phyloP scores from a whole-genome alignment of 495 filamentous ascomycete genomes.

The Alectoria sarmentosa region DNA sequence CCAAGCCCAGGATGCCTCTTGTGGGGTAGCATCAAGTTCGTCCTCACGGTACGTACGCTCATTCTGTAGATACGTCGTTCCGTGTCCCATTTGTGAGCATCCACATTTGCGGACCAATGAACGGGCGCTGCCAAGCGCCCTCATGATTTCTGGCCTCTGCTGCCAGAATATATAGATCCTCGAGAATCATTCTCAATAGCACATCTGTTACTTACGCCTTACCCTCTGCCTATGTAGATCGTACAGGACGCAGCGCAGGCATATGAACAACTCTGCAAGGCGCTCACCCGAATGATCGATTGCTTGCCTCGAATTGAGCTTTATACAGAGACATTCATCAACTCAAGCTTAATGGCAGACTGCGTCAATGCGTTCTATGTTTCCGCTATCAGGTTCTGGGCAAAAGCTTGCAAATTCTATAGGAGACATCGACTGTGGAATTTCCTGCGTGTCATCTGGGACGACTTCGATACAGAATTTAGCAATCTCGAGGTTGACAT shows the following conservation, averaged over 20 bases:
- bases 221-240: background rate
- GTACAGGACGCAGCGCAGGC: constrained; percentile 9
- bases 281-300: constrained; percentile 2
- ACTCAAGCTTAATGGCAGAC: background rate
- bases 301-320: constrained; percentile 7
- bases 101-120: background rate
- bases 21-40: background rate
- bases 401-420: constrained; percentile 7
- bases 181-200: background rate
- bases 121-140: background rate
- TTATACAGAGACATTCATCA: constrained; percentile 7
- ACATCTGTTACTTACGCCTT: background rate
- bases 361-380: constrained; percentile 7
- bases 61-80: background rate
- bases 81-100: background rate
- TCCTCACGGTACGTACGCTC: background rate
- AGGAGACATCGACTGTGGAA: constrained; percentile 2
- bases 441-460: background rate
- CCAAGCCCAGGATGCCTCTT: constrained; percentile 3
- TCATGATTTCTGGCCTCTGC: background rate
- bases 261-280: constrained; percentile 9
- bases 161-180: background rate
- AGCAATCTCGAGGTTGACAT: constrained; percentile 1
- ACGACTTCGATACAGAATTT: background rate
- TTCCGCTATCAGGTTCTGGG: constrained; percentile 1